phyloP scores from a whole-genome alignment of 2,329 filamentous ascomycete genomes.

The Aplosporella prunicola region DNA sequence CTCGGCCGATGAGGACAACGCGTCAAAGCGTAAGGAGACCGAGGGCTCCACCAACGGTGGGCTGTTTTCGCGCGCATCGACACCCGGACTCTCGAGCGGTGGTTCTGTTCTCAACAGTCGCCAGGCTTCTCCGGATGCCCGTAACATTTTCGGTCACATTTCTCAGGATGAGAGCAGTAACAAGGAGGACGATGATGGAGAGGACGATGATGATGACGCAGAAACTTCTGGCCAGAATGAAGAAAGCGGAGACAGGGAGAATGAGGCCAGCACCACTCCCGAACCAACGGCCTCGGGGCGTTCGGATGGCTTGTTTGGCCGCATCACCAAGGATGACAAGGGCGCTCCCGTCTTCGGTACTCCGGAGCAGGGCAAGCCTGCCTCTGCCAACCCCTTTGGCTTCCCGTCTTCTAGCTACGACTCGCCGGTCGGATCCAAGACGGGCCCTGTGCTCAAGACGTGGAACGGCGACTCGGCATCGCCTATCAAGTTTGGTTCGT shows the following conservation, averaged over 20 bases:
- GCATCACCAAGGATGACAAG: constrained; percentile 7
- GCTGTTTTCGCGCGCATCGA: neutral
- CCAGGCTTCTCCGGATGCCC: constrained; percentile 5
- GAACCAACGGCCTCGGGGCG: neutral
- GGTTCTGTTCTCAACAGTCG: constrained; percentile 10
- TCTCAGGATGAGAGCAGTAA: constrained; percentile 9
- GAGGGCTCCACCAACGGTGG: neutral
- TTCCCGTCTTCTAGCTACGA: constrained; percentile 6
- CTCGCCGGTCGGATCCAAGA: constrained; percentile 1
- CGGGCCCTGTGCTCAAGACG: constrained; percentile 6
- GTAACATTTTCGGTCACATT: constrained; percentile 6
- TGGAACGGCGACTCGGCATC: constrained; percentile 9
- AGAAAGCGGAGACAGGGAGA: neutral
- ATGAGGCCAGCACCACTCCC: constrained; percentile 2
- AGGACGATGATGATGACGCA: constrained; percentile 6
- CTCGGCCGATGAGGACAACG: neutral
- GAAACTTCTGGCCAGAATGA: neutral
- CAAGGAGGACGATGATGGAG: constrained; percentile 3
- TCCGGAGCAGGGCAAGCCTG: constrained; percentile 1
- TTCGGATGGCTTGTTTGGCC: constrained; percentile 3
- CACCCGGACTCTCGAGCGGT: constrained; percentile 1
- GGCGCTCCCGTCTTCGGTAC: neutral
- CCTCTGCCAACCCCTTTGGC: constrained; percentile 1
- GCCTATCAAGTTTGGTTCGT: constrained; percentile 9
- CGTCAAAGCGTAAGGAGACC: constrained; percentile 5